Conservation (phyloP, 2,329 filamentous ascomycete genomes). For the Rhexocercosporidium sp. region DNA sequence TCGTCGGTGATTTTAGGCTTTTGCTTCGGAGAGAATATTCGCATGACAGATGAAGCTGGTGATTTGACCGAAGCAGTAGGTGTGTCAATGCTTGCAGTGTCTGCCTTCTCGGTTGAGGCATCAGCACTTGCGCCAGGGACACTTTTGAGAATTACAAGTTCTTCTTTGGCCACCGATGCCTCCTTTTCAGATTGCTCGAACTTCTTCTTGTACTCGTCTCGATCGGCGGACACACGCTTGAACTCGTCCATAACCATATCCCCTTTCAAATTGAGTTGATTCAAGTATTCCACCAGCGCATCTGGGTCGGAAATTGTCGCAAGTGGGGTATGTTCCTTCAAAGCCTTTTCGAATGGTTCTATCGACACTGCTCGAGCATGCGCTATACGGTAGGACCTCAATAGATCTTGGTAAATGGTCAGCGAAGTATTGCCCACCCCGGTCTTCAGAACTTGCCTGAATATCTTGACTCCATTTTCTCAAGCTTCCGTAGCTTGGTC, state of each 20-base stretch:
- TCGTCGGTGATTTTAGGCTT: conserved; percentile 46
- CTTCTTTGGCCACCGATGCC: conserved; percentile 64
- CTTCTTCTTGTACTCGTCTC: conserved; percentile 80
- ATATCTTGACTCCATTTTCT: conserved; percentile 87
- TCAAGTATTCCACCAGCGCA: conserved; percentile 87
- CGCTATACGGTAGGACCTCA: conserved; percentile 90
- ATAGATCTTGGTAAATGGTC: conserved; percentile 64
- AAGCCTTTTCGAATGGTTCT: conserved; percentile 88
- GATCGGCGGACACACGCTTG: conserved; percentile 82
- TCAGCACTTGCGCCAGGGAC: conserved; percentile 40
- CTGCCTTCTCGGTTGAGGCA: conserved; percentile 27
- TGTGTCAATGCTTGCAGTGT: conserved; percentile 36
- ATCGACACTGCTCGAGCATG: conserved; percentile 86
- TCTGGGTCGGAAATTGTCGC: conserved; percentile 86
- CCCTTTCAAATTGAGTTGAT: conserved; percentile 81
- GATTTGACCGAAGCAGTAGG: conserved; percentile 49
- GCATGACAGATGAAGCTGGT: conserved; percentile 53
- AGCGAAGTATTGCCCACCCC: conserved; percentile 21
- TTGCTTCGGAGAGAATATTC: conserved; percentile 56
- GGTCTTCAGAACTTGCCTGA: conserved; percentile 61
- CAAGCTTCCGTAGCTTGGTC: conserved; percentile 44
- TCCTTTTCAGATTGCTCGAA: conserved; percentile 71
- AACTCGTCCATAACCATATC: conserved; percentile 96
- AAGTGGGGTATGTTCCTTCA: conserved; percentile 91
- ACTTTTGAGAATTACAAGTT: conserved; percentile 62